Conservation (phyloP, 768 basidiomycete genomes). For the Macrolepiota fuliginosa region DNA sequence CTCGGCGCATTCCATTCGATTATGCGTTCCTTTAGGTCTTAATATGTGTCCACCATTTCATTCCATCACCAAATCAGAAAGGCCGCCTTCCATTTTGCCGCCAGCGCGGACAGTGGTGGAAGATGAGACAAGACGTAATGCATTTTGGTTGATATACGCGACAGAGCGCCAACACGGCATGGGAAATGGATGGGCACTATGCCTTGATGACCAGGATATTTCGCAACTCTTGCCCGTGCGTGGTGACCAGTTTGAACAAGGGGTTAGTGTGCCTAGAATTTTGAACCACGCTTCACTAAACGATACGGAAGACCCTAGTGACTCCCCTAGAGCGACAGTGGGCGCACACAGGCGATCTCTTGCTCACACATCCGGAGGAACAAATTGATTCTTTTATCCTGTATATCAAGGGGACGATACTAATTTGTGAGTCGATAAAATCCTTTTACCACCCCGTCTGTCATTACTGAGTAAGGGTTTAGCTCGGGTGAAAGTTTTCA, state of each 20-base stretch:
- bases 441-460: not conserved
- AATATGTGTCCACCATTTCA: conserved; percentile 67
- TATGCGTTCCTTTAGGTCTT: conserved; percentile 64
- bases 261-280: conserved; percentile 37
- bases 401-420: conserved; percentile 65
- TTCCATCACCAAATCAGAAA: conserved; percentile 55
- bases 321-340: conserved; percentile 58
- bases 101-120: conserved; percentile 62
- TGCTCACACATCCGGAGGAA: conserved; percentile 57
- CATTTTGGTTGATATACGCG: conserved; percentile 73
- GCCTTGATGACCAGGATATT: conserved; percentile 72
- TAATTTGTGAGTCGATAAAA: conserved; percentile 45
- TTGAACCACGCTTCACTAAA: not conserved
- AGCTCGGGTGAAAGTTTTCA: conserved; percentile 62
- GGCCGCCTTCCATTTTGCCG: conserved; percentile 57
- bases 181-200: conserved; percentile 69
- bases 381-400: conserved; percentile 71
- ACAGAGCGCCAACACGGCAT: conserved; percentile 65
- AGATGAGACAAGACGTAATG: conserved; percentile 69
- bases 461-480: not conserved
- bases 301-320: conserved; percentile 39
- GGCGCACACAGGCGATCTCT: conserved; percentile 58
- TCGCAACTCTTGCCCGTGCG: conserved; percentile 68
- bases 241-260: conserved; percentile 56
- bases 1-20: conserved; percentile 55